Percentiles rank a stretch among this genome's conserved stretches.
Evolutionary conservation across 1,284 basidiomycete species (phyloP).

Genomic region (Boletus hoseneyae): DNA sequence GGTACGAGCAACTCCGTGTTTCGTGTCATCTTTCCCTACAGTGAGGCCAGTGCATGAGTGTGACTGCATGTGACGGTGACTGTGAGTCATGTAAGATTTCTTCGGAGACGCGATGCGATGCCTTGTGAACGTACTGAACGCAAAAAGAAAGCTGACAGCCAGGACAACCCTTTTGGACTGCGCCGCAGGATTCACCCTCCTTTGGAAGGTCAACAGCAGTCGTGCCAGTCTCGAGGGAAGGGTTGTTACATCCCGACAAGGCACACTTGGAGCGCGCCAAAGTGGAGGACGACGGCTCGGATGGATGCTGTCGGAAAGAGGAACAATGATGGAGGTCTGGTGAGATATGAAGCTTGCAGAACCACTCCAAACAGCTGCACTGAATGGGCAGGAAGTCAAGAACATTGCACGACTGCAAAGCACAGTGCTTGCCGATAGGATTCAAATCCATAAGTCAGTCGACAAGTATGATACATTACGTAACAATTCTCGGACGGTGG

Average conservation of each 20-base stretch:
- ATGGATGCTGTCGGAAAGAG: conserved; percentile 13
- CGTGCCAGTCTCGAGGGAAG: conserved; percentile 43
- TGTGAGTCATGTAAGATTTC: conserved; percentile 27
- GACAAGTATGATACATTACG: conserved; percentile 1
- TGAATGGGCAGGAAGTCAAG: conserved; percentile 53
- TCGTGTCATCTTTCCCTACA: conserved; percentile 22
- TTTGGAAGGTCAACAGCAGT: conserved; percentile 27
- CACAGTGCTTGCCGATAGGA: conserved; percentile 46
- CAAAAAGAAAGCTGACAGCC: conserved; percentile 62
- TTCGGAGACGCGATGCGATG: neutral
- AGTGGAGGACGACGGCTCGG: conserved; percentile 3
- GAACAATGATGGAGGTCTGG: conserved; percentile 57
- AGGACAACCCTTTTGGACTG: conserved; percentile 39
- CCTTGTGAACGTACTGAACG: conserved; percentile 44
- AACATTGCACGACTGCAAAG: conserved; percentile 41
- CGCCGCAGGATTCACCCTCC: conserved; percentile 24
- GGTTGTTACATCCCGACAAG: conserved; percentile 49
- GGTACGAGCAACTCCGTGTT: conserved; percentile 49
- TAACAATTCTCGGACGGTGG: neutral
- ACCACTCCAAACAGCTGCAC: conserved; percentile 43
- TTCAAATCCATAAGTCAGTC: conserved; percentile 33
- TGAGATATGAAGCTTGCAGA: conserved; percentile 51
- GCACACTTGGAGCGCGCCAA: conserved; percentile 48
- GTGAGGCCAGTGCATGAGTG: conserved; percentile 44
- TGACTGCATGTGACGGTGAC: conserved; percentile 59